Conservation (phyloP, 2,329 filamentous ascomycete genomes). For the Exophiala viscosa region DNA sequence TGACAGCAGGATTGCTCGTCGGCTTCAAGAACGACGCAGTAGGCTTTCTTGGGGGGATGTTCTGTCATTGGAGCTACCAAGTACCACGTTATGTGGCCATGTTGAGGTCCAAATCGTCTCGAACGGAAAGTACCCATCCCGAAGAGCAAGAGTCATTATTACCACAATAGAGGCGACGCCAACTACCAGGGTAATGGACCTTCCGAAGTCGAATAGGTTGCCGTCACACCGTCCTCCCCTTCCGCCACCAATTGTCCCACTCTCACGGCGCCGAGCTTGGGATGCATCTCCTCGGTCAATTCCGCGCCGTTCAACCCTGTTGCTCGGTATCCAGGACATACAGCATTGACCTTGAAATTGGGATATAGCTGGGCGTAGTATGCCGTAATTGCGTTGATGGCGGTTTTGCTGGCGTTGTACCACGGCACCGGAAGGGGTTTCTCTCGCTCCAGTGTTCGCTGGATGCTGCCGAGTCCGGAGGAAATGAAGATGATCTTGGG, state of each 20-base stretch:
- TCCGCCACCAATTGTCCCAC: conserved; percentile 24
- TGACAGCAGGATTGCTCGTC: conserved; percentile 75
- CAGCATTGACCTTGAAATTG: conserved; percentile 24
- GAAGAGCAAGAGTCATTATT: conserved; percentile 19
- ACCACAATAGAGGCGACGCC: conserved; percentile 4
- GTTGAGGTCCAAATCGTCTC: not conserved
- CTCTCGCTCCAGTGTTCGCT: conserved; percentile 10
- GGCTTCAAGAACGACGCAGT: conserved; percentile 88
- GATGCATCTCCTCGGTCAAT: conserved; percentile 22
- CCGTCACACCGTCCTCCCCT: conserved; percentile 19
- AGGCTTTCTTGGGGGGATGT: conserved; percentile 76
- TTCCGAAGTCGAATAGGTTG: conserved; percentile 21
- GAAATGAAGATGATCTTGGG: conserved; percentile 27
- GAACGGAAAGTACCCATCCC: not conserved
- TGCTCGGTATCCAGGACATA: conserved; percentile 24
- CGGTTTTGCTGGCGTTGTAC: conserved; percentile 24
- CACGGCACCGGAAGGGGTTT: conserved; percentile 6
- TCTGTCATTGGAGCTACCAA: conserved; percentile 69
- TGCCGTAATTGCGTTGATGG: conserved; percentile 21
- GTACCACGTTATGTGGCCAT: conserved; percentile 29
- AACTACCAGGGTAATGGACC: conserved; percentile 24
- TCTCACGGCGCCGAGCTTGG: conserved; percentile 19
- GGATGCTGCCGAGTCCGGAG: conserved; percentile 16
- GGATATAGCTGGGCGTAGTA: conserved; percentile 24
- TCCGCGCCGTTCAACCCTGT: conserved; percentile 15